Evolutionary conservation across 2,329 filamentous ascomycete genomes (phyloP), one percentile per base, ranked within the genome.

Genomic region (Huntiella omanensis): DNA sequence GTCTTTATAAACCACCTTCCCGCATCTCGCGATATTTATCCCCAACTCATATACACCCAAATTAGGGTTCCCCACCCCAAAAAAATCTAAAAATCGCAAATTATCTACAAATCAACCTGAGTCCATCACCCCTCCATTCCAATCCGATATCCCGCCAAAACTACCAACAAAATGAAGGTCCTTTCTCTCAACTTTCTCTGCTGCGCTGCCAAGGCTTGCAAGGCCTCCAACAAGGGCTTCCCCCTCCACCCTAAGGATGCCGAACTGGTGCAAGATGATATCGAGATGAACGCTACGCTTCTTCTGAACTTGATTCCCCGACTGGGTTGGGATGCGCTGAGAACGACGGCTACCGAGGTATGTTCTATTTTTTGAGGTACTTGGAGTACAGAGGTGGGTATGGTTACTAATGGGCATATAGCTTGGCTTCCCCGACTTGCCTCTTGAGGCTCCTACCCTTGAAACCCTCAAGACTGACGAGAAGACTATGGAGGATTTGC

Each of bases 171-270:
- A 48, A 98, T 98, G 91, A 96, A 96, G 64, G 69, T 96, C 52
- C 75, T 96, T 45, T 95, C 86, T 51, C 79, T 93, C 57, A 96
- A 96, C 65, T 98, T 98, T 64, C 69, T 96, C 53, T 91, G 85
- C 56, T 98, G 91, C 69, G 88, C 91, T 51, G 82, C 92, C 59
- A 96, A 95, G 70, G 71, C 82, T 48, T 98, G 91, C 80, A 94
- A 92, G 65, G 73, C 77, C 48, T 78, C 80, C 32, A 69, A 80
- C 4, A 66, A 73, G 45, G 84, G 85, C 17, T 96, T 92, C 58
- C 91, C 91, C 2, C 72, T 98, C 12, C 91, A 96, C 61, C 88
- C 91, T 47, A 80, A 80, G 56, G 86, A 96, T 56, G 87, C 84
- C 45, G 86, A 94, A 60, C 77, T 98, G 17, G 86, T 87, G 54